Percentiles rank a stretch among this genome's conserved stretches.
Conservation (phyloP, 345 rosid genomes). For the Murraya paniculata region DNA sequence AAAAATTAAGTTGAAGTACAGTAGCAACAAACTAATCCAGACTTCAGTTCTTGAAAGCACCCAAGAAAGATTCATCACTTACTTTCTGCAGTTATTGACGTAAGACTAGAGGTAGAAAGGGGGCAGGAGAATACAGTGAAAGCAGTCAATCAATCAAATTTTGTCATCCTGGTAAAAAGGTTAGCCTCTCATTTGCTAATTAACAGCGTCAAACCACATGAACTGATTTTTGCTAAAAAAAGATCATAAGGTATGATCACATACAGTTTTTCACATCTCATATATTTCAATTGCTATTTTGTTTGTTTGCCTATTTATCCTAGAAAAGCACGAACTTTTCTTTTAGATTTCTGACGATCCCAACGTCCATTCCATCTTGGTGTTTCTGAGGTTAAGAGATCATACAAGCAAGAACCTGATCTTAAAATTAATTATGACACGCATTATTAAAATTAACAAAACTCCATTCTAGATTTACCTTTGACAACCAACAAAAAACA, state of each 20-base stretch:
- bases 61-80: not conserved
- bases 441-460: slow-evolving; percentile 4
- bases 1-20: too few species aligned
- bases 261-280: not conserved
- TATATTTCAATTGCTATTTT: not conserved
- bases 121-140: not conserved
- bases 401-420: slow-evolving; percentile 49
- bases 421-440: slow-evolving; percentile 28
- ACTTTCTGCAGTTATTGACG: not conserved
- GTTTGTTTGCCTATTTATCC: not conserved
- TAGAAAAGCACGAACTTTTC: not conserved
- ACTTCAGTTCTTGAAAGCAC: not conserved
- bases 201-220: not conserved
- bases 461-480: not conserved
- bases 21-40: too few species aligned
- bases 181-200: not conserved
- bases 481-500: not conserved
- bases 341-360: slow-evolving; percentile 27
- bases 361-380: slow-evolving; percentile 26
- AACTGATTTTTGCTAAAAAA: not conserved
- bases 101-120: not conserved
- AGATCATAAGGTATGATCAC: not conserved
- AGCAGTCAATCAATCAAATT: not conserved
- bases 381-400: slow-evolving; percentile 49
- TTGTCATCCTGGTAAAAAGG: not conserved